Conservation (phyloP, 2,329 filamentous ascomycete species). For the Cryphonectria japonica region DNA sequence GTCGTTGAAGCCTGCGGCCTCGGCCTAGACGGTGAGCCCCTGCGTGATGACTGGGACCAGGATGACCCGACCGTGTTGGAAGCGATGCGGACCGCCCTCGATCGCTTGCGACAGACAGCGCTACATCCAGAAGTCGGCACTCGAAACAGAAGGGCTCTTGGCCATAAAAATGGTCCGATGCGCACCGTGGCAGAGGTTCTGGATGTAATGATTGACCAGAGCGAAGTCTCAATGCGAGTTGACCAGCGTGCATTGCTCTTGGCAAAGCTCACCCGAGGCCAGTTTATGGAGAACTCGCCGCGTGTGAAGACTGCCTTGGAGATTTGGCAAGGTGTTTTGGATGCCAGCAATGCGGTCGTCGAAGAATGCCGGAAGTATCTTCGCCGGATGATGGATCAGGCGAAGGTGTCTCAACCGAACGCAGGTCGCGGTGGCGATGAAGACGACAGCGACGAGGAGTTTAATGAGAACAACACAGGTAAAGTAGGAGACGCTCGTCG, state of each 20-base stretch:
- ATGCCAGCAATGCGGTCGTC: slow-evolving; percentile 57
- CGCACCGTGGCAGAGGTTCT: slow-evolving; percentile 86
- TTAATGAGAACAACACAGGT: slow-evolving; percentile 36
- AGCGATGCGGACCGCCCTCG: slow-evolving; percentile 79
- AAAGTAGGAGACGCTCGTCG: slow-evolving; percentile 64
- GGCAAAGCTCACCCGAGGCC: slow-evolving; percentile 69
- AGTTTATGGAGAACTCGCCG: slow-evolving; percentile 77
- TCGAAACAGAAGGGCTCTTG: slow-evolving; percentile 66
- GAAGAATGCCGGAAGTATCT: slow-evolving; percentile 67
- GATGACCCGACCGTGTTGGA: slow-evolving; percentile 62
- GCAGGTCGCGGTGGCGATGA: slow-evolving; percentile 36
- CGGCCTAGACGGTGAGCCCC: slow-evolving; percentile 64
- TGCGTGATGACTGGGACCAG: slow-evolving; percentile 65
- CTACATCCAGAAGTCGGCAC: slow-evolving; percentile 82
- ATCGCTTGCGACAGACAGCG: slow-evolving; percentile 77
- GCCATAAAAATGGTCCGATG: slow-evolving; percentile 67
- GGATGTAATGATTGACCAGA: slow-evolving; percentile 88
- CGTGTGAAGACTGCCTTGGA: slow-evolving; percentile 68
- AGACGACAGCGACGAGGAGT: slow-evolving; percentile 41
- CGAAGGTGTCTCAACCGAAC: slow-evolving; percentile 34
- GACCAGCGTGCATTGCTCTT: slow-evolving; percentile 71
- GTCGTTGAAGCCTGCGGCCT: slow-evolving; percentile 75
- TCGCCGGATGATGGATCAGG: slow-evolving; percentile 50
- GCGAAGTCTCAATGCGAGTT: slow-evolving; percentile 65
- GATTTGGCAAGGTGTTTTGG: slow-evolving; percentile 67